Base-by-base conservation (phyloP, 2,329 filamentous ascomycete genomes). In the Mycosphaerella arachidis region DNA sequence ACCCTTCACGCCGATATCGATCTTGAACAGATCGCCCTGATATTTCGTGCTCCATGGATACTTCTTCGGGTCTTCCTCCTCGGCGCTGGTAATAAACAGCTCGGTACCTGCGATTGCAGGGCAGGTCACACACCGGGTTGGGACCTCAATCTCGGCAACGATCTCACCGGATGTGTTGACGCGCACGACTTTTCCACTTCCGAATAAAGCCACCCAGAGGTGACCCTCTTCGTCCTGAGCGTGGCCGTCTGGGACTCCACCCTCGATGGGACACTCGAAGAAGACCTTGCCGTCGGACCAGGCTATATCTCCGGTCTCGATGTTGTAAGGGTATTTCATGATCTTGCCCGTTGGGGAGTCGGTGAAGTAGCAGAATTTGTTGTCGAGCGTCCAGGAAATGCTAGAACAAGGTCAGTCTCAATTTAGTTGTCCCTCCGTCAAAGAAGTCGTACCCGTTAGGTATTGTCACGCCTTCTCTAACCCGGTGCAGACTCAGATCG, bases 131-230 rank as follows among this genome's bases (percentile, higher is more conserved):
- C 91, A 89, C 62, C 82, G 82, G 12, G 92, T 95, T 4, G 92
- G 91, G 65, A 95, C 78, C 57, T 78, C 81, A 64, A 97, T 81
- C 76, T 91, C 84, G 6, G 90, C 91, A 5, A 92, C 79, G 31
- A 96, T 76, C 68, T 86, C 78, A 2, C 91, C 91, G 54, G 82
- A 74, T 4, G 86, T 84, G 52, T 83, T 85, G 70, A 96, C 87
- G 72, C 89, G 85, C 65, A 96, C 77, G 27, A 96, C 90, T 61
- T 85, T 84, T 60, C 84, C 80, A 63, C 88, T 89, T 56, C 91
- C 91, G 71, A 91, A 94, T n/a, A 94, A 81, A 7, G 91, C 90
- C 62, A 89, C 87, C 92, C 93, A 97, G 69, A 96, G 81, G 77
- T 89, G 88, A n/a, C 91, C 92, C 57, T 95, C 85, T 48, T 82